Base-by-base conservation (phyloP, 371 early-diverging fungal species). In the Mucor lusitanicus region DNA sequence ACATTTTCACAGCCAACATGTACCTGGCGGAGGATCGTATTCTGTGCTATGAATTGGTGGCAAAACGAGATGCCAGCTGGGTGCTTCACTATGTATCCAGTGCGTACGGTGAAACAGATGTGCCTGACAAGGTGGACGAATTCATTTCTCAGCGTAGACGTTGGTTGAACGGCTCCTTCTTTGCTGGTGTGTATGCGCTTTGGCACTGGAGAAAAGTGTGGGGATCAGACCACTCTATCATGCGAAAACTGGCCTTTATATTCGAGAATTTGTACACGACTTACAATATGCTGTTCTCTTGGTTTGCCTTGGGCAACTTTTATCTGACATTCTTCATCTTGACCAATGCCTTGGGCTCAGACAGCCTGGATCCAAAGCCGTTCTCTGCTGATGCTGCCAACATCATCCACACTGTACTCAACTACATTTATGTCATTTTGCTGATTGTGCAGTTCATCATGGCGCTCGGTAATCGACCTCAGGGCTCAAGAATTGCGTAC, bases 91-190 rank as follows among this genome's bases (percentile, higher is more conserved):
- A 87, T 63, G 89, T 88, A 35, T 85, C 85, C 61, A 81, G 83
- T 15, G 84, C 94, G 27, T 87, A 86, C 60, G 94, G 93, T 74
- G 94, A 92, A 74, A 95, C 95, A 7, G 95, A 95, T 84, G 95
- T 94, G 0, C 95, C 95, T 28, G 87, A 89, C 61, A 79, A 72
- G 6, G 92, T 78, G 0, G 73, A 72, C 3, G 95, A 95, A 65
- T 90, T 94, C 53, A 92, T 95, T 50, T 89, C 91, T 13, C 95
- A 95, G 74, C 87, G 95, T 75, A 90, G 95, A 75, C 87, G 95
- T 61, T 95, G 95, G 95, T 76, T 93, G 59, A 95, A 95, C 77
- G 94, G 94, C 19, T 88, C 88, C 6, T 89, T 90, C 81, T 87
- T 85, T 68, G 80, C 83, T 28, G 74, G 76, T 17, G 78, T 84